Evolutionary conservation across 1,139 yeast genomes (phyloP), one percentile per base, ranked within the genome.

Genomic region (Meyerozyma carpophila): DNA sequence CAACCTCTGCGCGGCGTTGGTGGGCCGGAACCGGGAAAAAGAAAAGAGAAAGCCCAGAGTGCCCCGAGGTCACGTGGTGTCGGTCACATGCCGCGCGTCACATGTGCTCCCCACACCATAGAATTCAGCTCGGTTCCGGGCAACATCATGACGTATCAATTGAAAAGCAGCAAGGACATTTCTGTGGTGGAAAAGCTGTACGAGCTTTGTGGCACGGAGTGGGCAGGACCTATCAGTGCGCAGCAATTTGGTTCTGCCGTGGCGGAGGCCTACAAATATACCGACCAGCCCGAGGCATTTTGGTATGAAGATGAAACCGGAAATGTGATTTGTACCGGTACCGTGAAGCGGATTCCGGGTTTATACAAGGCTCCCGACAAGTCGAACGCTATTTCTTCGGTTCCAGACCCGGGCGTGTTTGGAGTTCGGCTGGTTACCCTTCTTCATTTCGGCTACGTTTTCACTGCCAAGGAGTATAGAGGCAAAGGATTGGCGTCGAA

Each of bases 381-480:
- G 32, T 52, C 62, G n/a, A 50, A 50, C 29, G 62, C 61, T 13
- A 58, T 64, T 20, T 50, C 66, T 0, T 55, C 70, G 2, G 49
- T 58, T 9, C 74, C 75, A 0, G 70, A 68, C 43, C 66, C 72
- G 1, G 43, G 53, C 2, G 48, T 56, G 40, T 57, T 69, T 50
- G 75, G 75, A 1, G 68, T 70, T 2, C 56, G 58, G 18, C 55
- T 56, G 43, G 61, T 59, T 8, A 65, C 63, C 7, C 54, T 62
- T 2, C 54, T 72, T 32, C 47, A 56, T 8, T 41, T 72, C 5
- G 53, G 63, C 1, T 61, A 52, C 43, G 73, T 71, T 1, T 62
- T 62, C 50, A 63, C 68, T 8, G 52, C 55, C 21, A 47, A 54
- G 32, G 58, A 57, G 9, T 60, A 60, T 43, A 53, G 74, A 28